A percentile compares a stretch with the other conserved stretches of the same genome.
These are phyloP conservation scores for Inga laurina DNA, from an alignment of 306 rosid genomes.

Conservation along the genomic window DNA sequence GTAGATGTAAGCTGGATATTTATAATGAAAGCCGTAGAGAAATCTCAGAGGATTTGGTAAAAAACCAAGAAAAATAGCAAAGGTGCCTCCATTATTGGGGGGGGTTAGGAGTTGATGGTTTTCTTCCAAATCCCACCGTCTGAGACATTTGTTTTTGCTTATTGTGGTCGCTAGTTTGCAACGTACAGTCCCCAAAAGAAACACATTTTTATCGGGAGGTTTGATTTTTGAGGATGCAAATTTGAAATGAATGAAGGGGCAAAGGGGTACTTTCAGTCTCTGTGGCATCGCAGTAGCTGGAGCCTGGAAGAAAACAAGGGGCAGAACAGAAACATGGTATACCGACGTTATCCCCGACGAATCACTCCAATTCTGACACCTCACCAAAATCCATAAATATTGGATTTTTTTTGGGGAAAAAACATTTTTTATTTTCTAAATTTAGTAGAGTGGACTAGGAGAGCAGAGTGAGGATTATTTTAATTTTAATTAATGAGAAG, in stretches of 20 bases:
- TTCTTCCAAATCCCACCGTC: constrained; percentile 49
- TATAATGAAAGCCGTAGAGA: constrained; percentile 31
- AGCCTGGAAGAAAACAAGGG: not conserved
- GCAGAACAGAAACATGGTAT: not conserved
- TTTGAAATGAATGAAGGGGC: not conserved
- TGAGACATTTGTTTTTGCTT: constrained; percentile 47
- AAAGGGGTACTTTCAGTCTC: constrained; percentile 10
- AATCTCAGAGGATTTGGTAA: not conserved
- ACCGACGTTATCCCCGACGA: not conserved
- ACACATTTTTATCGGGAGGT: constrained; percentile 14
- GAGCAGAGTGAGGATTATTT: not conserved
- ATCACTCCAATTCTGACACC: not conserved
- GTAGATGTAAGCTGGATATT: constrained; percentile 35
- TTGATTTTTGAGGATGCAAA: not conserved
- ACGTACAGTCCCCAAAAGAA: not conserved
- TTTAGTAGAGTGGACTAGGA: not conserved
- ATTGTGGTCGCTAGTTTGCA: constrained; percentile 28
- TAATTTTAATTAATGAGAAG: not conserved
- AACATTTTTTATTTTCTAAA: not conserved
- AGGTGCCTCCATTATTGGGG: not conserved
- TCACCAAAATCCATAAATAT: not conserved
- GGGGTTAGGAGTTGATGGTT: constrained; percentile 56
- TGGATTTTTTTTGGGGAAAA: not conserved
- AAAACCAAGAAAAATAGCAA: not conserved
- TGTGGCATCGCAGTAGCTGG: not conserved